These are phyloP conservation scores for Sextonia rubra DNA, from an alignment of 164 flowering plant genomes.

Conservation along the genomic window DNA sequence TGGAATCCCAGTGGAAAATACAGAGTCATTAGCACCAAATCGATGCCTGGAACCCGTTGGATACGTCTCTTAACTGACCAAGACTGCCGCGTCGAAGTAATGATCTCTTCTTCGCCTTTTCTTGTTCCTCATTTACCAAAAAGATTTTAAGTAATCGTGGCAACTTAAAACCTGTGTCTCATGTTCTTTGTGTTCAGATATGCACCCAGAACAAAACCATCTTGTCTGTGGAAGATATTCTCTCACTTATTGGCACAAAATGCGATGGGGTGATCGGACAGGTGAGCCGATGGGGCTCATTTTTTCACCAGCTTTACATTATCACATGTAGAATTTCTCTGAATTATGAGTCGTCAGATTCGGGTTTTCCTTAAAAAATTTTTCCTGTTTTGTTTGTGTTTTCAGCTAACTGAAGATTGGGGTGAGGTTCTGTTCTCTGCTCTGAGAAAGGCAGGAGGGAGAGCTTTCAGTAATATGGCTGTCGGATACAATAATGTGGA, in stretches of 20 bases:
- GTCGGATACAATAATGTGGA: constrained; percentile 96
- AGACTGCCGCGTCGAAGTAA: constrained; percentile 89
- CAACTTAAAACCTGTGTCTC: not conserved
- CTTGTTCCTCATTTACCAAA: not conserved
- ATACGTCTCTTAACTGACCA: constrained; percentile 79
- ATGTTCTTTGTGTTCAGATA: constrained; percentile 39
- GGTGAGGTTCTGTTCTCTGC: constrained; percentile 90
- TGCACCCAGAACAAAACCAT: constrained; percentile 89
- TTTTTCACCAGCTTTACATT: not conserved
- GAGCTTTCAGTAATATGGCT: constrained; percentile 95
- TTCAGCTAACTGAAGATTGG: constrained; percentile 92
- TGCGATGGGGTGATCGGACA: constrained; percentile 98
- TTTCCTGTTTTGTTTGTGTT: constrained; percentile 2
- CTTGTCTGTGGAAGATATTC: constrained; percentile 86
- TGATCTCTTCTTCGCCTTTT: not conserved
- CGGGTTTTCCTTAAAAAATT: not conserved
- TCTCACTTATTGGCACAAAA: constrained; percentile 75
- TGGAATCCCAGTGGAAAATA: constrained; percentile 90
- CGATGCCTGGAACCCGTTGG: constrained; percentile 99
- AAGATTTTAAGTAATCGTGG: too few relatives aligned
- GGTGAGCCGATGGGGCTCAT: constrained; percentile 25
- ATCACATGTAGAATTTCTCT: not conserved
- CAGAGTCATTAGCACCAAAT: constrained; percentile 90
- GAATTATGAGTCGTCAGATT: not conserved
- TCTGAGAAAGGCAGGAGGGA: constrained; percentile 89